Conservation (phyloP, 306 rosid species). For the Argentina anserina region DNA sequence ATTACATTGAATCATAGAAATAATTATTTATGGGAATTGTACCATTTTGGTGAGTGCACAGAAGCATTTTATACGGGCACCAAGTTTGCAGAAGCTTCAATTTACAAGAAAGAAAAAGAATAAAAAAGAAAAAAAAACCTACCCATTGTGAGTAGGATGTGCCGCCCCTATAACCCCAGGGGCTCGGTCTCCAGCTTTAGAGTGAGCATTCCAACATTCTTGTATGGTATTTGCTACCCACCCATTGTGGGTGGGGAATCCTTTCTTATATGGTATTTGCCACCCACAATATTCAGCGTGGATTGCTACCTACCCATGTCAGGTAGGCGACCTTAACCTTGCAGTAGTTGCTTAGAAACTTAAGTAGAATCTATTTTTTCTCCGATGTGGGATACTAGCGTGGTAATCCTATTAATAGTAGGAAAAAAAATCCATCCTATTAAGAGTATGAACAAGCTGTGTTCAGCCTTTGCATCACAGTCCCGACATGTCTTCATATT, state of each 20-base stretch:
- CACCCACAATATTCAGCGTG: neutral
- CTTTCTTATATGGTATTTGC: too few relatives aligned
- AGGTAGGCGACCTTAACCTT: neutral
- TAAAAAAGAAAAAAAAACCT: neutral
- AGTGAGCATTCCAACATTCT: too few relatives aligned
- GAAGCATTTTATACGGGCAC: neutral
- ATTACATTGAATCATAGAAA: constrained; percentile 12
- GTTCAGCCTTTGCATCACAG: too few relatives aligned
- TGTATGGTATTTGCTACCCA: too few relatives aligned
- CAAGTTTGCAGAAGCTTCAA: neutral
- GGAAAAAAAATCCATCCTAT: too few relatives aligned
- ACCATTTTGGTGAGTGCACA: constrained; percentile 5
- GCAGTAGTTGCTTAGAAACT: neutral
- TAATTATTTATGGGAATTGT: neutral
- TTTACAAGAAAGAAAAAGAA: too few relatives aligned
- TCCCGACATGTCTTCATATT: too few relatives aligned
- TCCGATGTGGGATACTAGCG: neutral
- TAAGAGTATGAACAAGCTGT: too few relatives aligned
- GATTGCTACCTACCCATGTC: neutral
- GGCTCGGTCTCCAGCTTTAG: neutral
- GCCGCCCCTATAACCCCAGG: neutral
- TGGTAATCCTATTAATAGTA: too few relatives aligned
- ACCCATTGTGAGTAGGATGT: neutral
- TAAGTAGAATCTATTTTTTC: neutral
- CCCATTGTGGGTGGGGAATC: too few relatives aligned